phyloP scores from a whole-genome alignment of 2,329 filamentous ascomycete species.

The Rosellinia necatrix region DNA sequence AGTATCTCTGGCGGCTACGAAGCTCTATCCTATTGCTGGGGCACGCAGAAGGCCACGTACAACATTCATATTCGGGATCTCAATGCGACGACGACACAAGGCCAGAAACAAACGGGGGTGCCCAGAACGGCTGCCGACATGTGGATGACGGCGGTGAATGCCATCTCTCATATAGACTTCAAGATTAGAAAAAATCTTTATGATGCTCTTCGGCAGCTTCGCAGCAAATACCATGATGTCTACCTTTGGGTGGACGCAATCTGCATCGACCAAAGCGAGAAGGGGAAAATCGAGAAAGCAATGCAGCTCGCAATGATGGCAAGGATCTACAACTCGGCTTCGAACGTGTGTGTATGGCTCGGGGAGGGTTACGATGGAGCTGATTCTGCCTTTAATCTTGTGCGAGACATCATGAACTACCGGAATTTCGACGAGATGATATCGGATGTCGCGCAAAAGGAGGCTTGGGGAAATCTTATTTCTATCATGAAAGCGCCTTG shows the following conservation, averaged over 20 bases:
- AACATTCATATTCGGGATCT: constrained; percentile 16
- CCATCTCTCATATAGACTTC: constrained; percentile 7
- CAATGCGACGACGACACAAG: neutral
- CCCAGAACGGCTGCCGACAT: neutral
- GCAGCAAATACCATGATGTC: constrained; percentile 1
- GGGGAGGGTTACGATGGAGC: constrained; percentile 9
- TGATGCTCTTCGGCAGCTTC: neutral
- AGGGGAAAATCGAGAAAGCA: constrained; percentile 6
- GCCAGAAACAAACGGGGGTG: neutral
- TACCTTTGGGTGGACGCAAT: constrained; percentile 14
- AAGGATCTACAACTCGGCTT: constrained; percentile 9
- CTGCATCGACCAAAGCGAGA: constrained; percentile 11
- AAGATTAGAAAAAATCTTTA: constrained; percentile 10
- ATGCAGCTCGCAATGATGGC: constrained; percentile 8
- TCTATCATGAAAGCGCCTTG: constrained; percentile 9
- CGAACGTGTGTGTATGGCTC: constrained; percentile 16
- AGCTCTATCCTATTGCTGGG: constrained; percentile 14
- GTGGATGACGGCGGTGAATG: neutral
- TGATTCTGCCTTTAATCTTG: neutral
- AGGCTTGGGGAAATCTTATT: constrained; percentile 5
- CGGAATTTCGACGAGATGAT: constrained; percentile 9
- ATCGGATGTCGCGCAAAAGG: neutral
- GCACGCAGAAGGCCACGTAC: constrained; percentile 3
- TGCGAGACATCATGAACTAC: constrained; percentile 14
- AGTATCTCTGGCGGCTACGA: constrained; percentile 6